Conservation (phyloP, 1,139 yeast genomes). For the Nakaseomyces bracarensis region DNA sequence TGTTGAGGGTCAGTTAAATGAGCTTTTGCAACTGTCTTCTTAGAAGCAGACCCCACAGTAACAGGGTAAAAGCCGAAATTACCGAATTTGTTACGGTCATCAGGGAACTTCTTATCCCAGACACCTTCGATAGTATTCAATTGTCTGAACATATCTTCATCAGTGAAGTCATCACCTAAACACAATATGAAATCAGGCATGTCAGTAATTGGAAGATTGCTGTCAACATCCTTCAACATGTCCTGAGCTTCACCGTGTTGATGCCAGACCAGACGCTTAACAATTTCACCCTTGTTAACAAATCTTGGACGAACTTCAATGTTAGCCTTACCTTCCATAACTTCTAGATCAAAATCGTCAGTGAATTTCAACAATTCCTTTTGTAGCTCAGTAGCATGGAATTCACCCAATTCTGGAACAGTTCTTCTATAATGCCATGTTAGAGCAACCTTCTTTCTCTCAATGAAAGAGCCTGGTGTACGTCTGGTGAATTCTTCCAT, state of each 20-base stretch:
- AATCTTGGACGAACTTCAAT: slow-evolving; percentile 91
- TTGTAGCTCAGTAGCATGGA: slow-evolving; percentile 71
- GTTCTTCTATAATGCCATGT: slow-evolving; percentile 97
- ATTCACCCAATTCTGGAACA: slow-evolving; percentile 86
- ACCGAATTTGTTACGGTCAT: slow-evolving; percentile 40
- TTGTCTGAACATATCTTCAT: slow-evolving; percentile 91
- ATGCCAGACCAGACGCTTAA: slow-evolving; percentile 60
- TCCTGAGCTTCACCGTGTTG: slow-evolving; percentile 43
- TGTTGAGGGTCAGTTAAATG: slow-evolving; percentile 81
- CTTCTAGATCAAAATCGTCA: slow-evolving; percentile 72
- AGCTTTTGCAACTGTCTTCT: slow-evolving; percentile 78
- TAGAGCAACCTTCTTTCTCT: slow-evolving; percentile 82
- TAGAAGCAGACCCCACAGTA: slow-evolving; percentile 92
- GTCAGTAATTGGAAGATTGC: slow-evolving; percentile 39
- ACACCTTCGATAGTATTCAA: slow-evolving; percentile 50
- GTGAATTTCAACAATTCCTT: slow-evolving; percentile 59
- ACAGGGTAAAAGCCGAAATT: slow-evolving; percentile 72
- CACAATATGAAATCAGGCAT: slow-evolving; percentile 81
- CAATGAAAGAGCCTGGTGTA: slow-evolving; percentile 86
- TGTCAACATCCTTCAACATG: slow-evolving; percentile 31
- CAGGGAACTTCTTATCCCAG: slow-evolving; percentile 33
- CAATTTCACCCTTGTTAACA: slow-evolving; percentile 96
- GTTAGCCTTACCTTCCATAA: slow-evolving; percentile 97
- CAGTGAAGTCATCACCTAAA: slow-evolving; percentile 93
- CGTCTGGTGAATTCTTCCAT: slow-evolving; percentile 70